These are phyloP conservation scores for Fusarium cicatricum DNA, from an alignment of 2,329 filamentous ascomycete genomes.

Conservation along the genomic window DNA sequence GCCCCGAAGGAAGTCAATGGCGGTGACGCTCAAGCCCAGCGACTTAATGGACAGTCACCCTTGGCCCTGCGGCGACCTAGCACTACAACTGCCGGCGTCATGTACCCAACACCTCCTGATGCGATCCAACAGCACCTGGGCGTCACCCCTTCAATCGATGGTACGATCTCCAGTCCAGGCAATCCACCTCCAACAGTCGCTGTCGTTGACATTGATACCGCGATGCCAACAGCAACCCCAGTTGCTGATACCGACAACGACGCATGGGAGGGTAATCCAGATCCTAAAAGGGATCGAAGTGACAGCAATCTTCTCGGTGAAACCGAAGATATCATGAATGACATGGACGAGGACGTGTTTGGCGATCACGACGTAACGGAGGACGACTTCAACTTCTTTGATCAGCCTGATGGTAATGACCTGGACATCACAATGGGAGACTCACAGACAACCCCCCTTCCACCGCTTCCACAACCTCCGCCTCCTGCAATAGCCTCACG, in stretches of 20 bases:
- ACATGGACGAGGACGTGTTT: slow-evolving; percentile 75
- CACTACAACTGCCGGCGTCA: slow-evolving; percentile 58
- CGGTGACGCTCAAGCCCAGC: slow-evolving; percentile 53
- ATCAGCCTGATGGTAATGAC: slow-evolving; percentile 58
- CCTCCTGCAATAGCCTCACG: slow-evolving; percentile 16
- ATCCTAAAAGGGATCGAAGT: slow-evolving; percentile 56
- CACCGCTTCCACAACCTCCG: slow-evolving; percentile 15
- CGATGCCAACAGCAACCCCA: slow-evolving; percentile 30
- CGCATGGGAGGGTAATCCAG: slow-evolving; percentile 48
- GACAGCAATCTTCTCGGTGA: slow-evolving; percentile 55
- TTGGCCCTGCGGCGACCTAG: slow-evolving; percentile 59
- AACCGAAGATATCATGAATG: slow-evolving; percentile 70
- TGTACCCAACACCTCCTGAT: slow-evolving; percentile 79
- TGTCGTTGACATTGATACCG: slow-evolving; percentile 44
- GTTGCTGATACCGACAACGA: slow-evolving; percentile 39
- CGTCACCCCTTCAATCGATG: slow-evolving; percentile 65
- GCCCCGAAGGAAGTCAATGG: slow-evolving; percentile 53
- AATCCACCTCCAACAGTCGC: slow-evolving; percentile 49
- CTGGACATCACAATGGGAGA: slow-evolving; percentile 47
- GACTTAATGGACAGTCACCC: slow-evolving; percentile 61
- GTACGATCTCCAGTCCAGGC: slow-evolving; percentile 63
- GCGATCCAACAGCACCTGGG: slow-evolving; percentile 63
- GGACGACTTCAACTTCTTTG: slow-evolving; percentile 85
- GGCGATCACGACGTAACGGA: slow-evolving; percentile 80
- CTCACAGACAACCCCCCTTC: slow-evolving; percentile 20